These are phyloP conservation scores for Escallonia rubra DNA, from an alignment of 129 eudicot species.

Conservation along the genomic window DNA sequence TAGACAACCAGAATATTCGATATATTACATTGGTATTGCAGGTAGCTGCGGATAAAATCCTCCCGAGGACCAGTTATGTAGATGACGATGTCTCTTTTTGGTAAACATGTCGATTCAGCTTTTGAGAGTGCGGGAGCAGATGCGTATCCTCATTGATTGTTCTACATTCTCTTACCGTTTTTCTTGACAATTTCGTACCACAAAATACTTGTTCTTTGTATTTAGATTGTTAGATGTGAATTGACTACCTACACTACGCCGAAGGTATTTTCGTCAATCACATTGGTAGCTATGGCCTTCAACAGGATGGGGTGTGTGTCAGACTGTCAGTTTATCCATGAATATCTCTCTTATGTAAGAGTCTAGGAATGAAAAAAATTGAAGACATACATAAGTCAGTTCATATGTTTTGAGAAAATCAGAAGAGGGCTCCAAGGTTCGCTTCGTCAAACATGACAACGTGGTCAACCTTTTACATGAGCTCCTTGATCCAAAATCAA, in stretches of 20 bases:
- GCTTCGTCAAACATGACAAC: not conserved
- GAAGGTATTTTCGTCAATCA: not conserved
- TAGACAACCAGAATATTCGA: too few species aligned
- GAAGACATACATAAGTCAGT: not conserved
- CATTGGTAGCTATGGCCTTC: not conserved
- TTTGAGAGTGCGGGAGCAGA: constrained; percentile 66
- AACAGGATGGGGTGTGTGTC: not conserved
- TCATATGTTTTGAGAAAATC: not conserved
- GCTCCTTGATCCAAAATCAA: not conserved
- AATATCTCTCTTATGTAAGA: not conserved
- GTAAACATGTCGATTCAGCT: constrained; percentile 40
- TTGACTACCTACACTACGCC: not conserved
- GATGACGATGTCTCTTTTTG: constrained; percentile 21
- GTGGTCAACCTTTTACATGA: not conserved
- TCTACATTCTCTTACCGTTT: not conserved
- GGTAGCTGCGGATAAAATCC: constrained; percentile 8
- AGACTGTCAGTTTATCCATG: not conserved
- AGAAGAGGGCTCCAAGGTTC: too few species aligned
- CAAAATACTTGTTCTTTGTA: not conserved
- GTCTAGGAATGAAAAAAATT: not conserved
- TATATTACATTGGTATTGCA: too few species aligned
- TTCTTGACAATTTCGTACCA: not conserved
- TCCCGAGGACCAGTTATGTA: constrained; percentile 17
- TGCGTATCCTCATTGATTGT: constrained; percentile 45
- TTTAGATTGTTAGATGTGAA: constrained; percentile 1